Percentiles rank a stretch among this genome's conserved stretches.
phyloP scores from a whole-genome alignment of 208 protist genomes.

The Leishmania mexicana region DNA sequence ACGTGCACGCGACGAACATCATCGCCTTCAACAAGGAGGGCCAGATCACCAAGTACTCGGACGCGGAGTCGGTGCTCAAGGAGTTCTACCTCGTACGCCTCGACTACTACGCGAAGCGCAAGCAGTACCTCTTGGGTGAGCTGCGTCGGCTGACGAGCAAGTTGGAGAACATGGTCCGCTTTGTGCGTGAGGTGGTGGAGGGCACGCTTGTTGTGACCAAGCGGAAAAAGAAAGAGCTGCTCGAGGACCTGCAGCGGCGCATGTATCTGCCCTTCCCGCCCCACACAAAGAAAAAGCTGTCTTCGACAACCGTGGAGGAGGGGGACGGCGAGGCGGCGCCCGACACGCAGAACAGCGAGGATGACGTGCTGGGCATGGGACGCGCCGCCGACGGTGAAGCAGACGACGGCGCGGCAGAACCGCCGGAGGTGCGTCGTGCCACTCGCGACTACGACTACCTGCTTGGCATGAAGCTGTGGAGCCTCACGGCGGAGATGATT shows the following conservation, averaged over 20 bases:
- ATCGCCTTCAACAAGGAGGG: slow-evolving; percentile 97
- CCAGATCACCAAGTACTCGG: slow-evolving; percentile 95
- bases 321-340: neutral
- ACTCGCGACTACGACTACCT: slow-evolving; percentile 98
- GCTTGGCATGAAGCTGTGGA: slow-evolving; percentile 98
- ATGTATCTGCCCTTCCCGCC: slow-evolving; percentile 92
- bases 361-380: slow-evolving; percentile 27
- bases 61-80: slow-evolving; percentile 94
- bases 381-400: slow-evolving; percentile 11
- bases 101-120: slow-evolving; percentile 97
- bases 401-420: slow-evolving; percentile 38
- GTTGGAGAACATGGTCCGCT: slow-evolving; percentile 98
- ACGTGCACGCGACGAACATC: slow-evolving; percentile 97
- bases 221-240: slow-evolving; percentile 92
- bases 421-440: slow-evolving; percentile 64
- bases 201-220: slow-evolving; percentile 94
- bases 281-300: slow-evolving; percentile 82
- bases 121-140: slow-evolving; percentile 91
- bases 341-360: slow-evolving; percentile 25
- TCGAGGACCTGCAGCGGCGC: slow-evolving; percentile 90
- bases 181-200: slow-evolving; percentile 96
- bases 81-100: slow-evolving; percentile 98
- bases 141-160: slow-evolving; percentile 86
- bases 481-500: slow-evolving; percentile 97
- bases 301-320: slow-evolving; percentile 72